Evolutionary conservation across 192 early-diverging fungal genomes (phyloP).

Genomic region (Gamsiella multidivaricata): DNA sequence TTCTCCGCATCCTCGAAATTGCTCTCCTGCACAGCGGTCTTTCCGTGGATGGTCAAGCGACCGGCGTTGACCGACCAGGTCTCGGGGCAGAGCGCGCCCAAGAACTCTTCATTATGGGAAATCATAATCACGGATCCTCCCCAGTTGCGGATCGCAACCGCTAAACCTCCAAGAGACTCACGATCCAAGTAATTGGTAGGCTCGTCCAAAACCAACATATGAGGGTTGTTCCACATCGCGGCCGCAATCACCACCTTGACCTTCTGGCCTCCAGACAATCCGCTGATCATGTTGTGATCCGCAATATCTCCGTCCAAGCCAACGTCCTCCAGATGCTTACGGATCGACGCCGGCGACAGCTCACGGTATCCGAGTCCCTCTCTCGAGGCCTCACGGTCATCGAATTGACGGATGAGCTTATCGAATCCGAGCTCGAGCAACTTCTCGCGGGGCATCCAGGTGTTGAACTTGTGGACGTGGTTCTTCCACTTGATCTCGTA

Average conservation of each 20-base stretch:
- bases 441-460: conserved; percentile 77
- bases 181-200: conserved; percentile 80
- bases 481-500: conserved; percentile 79
- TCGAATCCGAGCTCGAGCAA: conserved; percentile 79
- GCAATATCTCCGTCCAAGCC: conserved; percentile 59
- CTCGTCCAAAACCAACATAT: conserved; percentile 83
- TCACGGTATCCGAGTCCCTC: conserved; percentile 55
- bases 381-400: conserved; percentile 62
- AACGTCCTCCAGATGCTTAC: conserved; percentile 59
- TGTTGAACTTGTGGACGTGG: conserved; percentile 80
- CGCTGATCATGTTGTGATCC: conserved; percentile 68
- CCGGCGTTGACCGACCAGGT: conserved; percentile 78
- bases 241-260: conserved; percentile 67
- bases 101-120: conserved; percentile 86
- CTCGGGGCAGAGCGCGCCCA: conserved; percentile 76
- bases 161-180: conserved; percentile 82
- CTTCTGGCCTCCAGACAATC: conserved; percentile 78
- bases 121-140: conserved; percentile 85
- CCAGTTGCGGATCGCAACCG: conserved; percentile 78
- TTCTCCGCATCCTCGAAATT: conserved; percentile 54
- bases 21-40: conserved; percentile 56
- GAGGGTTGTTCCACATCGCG: conserved; percentile 72
- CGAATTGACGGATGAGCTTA: conserved; percentile 70
- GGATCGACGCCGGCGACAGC: conserved; percentile 48
- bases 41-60: conserved; percentile 53